Percentiles rank a stretch among this genome's conserved stretches.
Conservation (phyloP, 306 rosid species). For the Cucurbita maxima region DNA sequence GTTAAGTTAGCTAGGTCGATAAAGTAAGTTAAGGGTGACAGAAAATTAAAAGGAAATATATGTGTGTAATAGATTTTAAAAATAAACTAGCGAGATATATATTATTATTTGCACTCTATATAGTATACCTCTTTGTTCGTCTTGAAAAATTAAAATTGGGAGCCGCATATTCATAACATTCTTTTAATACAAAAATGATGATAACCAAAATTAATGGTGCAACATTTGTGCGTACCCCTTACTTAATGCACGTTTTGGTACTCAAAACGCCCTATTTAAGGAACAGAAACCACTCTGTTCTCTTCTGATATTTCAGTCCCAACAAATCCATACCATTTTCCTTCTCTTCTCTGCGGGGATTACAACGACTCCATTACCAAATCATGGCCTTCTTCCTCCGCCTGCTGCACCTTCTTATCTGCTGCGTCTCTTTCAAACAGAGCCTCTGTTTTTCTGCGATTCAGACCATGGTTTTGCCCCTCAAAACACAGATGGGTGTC, state of each 20-base stretch:
- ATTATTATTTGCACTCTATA: neutral
- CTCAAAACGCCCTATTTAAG: neutral
- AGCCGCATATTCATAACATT: neutral
- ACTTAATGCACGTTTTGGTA: conserved; percentile 1
- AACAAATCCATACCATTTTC: neutral
- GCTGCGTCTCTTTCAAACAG: conserved; percentile 1
- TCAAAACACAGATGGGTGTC: conserved; percentile 31
- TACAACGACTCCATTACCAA: neutral
- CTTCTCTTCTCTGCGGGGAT: neutral
- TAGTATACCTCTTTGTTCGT: neutral
- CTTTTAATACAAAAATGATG: neutral
- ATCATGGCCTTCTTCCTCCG: conserved; percentile 12
- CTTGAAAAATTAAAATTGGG: neutral
- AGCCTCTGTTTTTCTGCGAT: conserved; percentile 9
- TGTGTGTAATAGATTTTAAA: too few relatives aligned
- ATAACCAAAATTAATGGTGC: neutral
- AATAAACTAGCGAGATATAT: too few relatives aligned
- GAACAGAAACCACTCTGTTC: neutral
- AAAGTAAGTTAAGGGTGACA: too few relatives aligned
- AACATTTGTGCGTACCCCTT: neutral
- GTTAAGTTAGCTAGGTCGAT: too few relatives aligned
- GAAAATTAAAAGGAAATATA: too few relatives aligned
- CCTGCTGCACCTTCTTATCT: conserved; percentile 2
- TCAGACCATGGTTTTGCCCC: conserved; percentile 29
- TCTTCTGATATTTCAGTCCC: neutral